Evolutionary conservation across 345 rosid species (phyloP).

Genomic region (Murraya paniculata): DNA sequence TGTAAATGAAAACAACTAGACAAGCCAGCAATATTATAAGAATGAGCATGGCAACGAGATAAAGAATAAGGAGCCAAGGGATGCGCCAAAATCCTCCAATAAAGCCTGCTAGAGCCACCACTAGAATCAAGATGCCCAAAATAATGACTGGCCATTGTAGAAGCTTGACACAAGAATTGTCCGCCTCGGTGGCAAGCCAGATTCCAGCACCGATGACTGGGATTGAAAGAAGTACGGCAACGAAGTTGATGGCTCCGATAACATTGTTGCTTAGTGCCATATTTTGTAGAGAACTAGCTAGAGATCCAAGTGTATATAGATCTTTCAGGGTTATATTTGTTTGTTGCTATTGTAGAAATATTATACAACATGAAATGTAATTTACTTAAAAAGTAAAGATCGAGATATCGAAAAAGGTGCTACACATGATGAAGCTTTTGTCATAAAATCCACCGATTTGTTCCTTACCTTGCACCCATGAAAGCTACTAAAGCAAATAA

Average conservation of each 20-base stretch:
- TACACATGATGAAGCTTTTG: neutral
- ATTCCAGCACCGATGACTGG: slow-evolving; percentile 88
- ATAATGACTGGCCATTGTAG: slow-evolving; percentile 93
- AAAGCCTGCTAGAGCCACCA: slow-evolving; percentile 72
- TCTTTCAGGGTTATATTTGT: neutral
- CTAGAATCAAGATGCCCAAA: slow-evolving; percentile 62
- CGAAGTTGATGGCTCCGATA: slow-evolving; percentile 82
- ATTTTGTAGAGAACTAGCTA: neutral
- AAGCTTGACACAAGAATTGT: slow-evolving; percentile 78
- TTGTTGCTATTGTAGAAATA: slow-evolving; percentile 6
- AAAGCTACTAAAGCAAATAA: slow-evolving; percentile 21
- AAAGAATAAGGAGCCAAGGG: slow-evolving; percentile 68
- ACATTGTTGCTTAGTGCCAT: slow-evolving; percentile 88
- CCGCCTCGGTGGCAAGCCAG: slow-evolving; percentile 75
- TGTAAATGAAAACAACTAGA: slow-evolving; percentile 68
- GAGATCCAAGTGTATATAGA: neutral
- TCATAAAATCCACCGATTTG: slow-evolving; percentile 11
- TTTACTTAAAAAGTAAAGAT: neutral
- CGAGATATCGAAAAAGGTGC: slow-evolving; percentile 8
- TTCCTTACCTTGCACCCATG: slow-evolving; percentile 35
- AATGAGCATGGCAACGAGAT: slow-evolving; percentile 71
- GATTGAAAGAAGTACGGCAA: slow-evolving; percentile 76
- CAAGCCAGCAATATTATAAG: slow-evolving; percentile 59
- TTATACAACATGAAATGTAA: neutral
- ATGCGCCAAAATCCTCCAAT: slow-evolving; percentile 89